phyloP scores from a whole-genome alignment of 2,329 filamentous ascomycete species.

The Nigrospora sphaerica region DNA sequence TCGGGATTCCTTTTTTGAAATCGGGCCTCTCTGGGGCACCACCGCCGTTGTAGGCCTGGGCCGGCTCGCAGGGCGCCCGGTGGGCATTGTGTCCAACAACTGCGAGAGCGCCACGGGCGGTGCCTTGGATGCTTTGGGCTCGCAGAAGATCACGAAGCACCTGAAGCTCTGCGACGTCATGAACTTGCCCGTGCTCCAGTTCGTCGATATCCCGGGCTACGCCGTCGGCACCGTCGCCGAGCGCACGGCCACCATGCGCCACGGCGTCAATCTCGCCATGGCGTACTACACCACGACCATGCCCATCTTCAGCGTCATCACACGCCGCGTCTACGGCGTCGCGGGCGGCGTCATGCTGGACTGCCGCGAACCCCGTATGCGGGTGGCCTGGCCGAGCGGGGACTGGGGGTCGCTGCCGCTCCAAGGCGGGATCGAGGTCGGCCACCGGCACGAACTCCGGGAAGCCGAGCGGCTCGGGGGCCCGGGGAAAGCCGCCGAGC shows the following conservation, averaged over 20 bases:
- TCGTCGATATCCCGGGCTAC: constrained; percentile 56
- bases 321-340: constrained; percentile 54
- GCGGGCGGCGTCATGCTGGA: constrained; percentile 60
- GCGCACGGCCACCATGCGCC: constrained; percentile 56
- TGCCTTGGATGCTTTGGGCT: constrained; percentile 52
- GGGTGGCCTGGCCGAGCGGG: constrained; percentile 57
- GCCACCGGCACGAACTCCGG: constrained; percentile 51
- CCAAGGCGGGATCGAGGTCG: constrained; percentile 59
- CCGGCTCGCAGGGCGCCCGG: constrained; percentile 45
- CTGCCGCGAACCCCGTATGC: constrained; percentile 51
- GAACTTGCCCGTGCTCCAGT: constrained; percentile 57
- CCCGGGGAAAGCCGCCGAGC: constrained; percentile 30
- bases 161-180: constrained; percentile 59
- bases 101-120: constrained; percentile 56
- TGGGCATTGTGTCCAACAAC: constrained; percentile 54
- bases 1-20: constrained; percentile 52
- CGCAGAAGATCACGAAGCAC: constrained; percentile 53
- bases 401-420: constrained; percentile 56
- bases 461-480: constrained; percentile 27
- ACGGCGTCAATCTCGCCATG: constrained; percentile 53
- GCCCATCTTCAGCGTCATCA: constrained; percentile 57
- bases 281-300: constrained; percentile 57
- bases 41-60: constrained; percentile 56
- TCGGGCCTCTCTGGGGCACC: constrained; percentile 54
- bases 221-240: constrained; percentile 58